Evolutionary conservation across 495 filamentous ascomycete genomes (phyloP), one percentile per base, ranked within the genome.

Genomic region (Neurospora discreta): DNA sequence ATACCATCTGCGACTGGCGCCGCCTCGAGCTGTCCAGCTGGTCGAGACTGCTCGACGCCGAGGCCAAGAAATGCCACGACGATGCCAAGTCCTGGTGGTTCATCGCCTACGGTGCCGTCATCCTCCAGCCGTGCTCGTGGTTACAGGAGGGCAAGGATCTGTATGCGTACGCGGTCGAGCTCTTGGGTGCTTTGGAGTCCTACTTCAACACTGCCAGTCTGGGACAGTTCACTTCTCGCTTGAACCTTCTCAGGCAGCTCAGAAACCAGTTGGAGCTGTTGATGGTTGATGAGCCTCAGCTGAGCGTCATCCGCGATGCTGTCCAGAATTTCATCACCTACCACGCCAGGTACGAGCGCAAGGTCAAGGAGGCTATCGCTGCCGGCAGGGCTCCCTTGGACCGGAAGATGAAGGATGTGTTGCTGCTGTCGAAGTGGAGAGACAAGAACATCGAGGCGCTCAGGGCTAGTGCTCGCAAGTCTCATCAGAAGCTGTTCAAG

Each of bases 71-170:
- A 74, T 92, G 88, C 72, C 82, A 89, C 11, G 85, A 91, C 39
- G 90, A 92, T 76, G 93, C 95, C 11, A 89, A 88, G 73, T 89
- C 90, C 13, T 99, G 95, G 95, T 99, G 94, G 93, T 99, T 98
- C 77, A 87, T 98, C 60, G 92, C 94, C 7, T 98, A 97, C 70
- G 92, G 97, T 80, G 91, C 87, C 38, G 87, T 97, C 69, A 85
- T 99, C 75, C 91, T 89, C 5, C 90, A 89, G 41, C 90, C 94
- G 0, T 80, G 93, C 41, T 86, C 87, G 23, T 81, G 87, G 30
- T 82, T 85, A 3, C 86, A 90, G 73, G 80, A 82, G 70, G 84
- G 82, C 8, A 77, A 86, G 20, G 87, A 89, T 69, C 78, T 96
- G 72, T 80, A 84, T 38, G 78, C 81, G 5, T 90, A 97, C 80